phyloP scores from a whole-genome alignment of 148 eudicot species.

The Chenopodium formosanum region DNA sequence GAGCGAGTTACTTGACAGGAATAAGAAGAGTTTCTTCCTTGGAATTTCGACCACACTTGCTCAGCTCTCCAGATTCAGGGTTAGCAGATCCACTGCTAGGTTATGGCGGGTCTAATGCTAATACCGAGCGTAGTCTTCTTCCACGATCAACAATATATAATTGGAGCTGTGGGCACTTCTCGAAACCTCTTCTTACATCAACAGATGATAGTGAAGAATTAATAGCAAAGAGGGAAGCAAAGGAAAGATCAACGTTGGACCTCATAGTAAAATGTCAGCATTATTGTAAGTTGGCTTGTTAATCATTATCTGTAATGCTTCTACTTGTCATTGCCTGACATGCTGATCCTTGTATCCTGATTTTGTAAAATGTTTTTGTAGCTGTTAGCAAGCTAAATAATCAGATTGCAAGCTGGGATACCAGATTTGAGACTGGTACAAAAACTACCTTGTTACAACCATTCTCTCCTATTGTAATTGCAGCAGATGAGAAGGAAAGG shows the following conservation, averaged over 20 bases:
- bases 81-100: constrained; percentile 85
- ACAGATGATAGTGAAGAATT: constrained; percentile 79
- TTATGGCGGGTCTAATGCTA: constrained; percentile 52
- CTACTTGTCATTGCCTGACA: constrained; percentile 3
- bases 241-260: constrained; percentile 72
- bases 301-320: neutral
- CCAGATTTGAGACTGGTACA: constrained; percentile 76
- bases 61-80: constrained; percentile 77
- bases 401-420: constrained; percentile 96
- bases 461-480: constrained; percentile 75
- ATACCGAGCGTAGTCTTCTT: constrained; percentile 78
- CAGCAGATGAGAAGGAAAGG: constrained; percentile 81
- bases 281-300: constrained; percentile 50
- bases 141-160: constrained; percentile 90
- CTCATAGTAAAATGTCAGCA: constrained; percentile 83
- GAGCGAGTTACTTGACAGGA: constrained; percentile 70
- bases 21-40: constrained; percentile 88
- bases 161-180: constrained; percentile 95
- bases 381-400: constrained; percentile 73
- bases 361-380: constrained; percentile 24
- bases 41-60: constrained; percentile 81
- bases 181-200: constrained; percentile 85
- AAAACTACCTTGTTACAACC: constrained; percentile 73
- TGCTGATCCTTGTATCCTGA: neutral
- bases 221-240: constrained; percentile 64